Percentiles rank a stretch among this genome's conserved stretches.
phyloP scores from a whole-genome alignment of 306 rosid genomes.

The Pachyrhizus erosus region DNA sequence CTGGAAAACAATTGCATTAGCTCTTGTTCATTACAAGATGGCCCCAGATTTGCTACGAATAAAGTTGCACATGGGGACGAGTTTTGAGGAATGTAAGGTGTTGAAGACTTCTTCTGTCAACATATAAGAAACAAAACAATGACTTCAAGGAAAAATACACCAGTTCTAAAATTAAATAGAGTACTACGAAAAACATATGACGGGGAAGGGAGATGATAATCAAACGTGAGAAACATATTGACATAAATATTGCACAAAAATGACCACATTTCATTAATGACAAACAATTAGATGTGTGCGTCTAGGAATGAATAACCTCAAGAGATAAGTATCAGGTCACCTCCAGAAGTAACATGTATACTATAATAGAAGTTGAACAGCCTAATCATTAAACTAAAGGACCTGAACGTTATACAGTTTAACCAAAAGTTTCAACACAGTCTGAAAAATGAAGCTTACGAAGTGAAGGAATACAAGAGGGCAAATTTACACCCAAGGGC shows the following conservation, averaged over 20 bases:
- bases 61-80: conserved; percentile 81
- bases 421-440: background rate
- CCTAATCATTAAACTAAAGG: conserved; percentile 16
- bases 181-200: background rate
- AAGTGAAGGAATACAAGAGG: conserved; percentile 10
- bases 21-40: conserved; percentile 87
- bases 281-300: background rate
- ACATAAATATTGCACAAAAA: background rate
- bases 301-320: background rate
- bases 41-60: conserved; percentile 93
- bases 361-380: conserved; percentile 6
- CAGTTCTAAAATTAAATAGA: conserved; percentile 4
- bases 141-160: background rate
- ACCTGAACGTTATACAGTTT: background rate
- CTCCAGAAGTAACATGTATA: background rate
- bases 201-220: background rate
- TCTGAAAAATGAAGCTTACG: background rate
- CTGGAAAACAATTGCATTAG: conserved; percentile 83
- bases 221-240: conserved; percentile 25
- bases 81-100: conserved; percentile 58
- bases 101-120: conserved; percentile 54
- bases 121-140: background rate
- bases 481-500: conserved; percentile 25
- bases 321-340: background rate
- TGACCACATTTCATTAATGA: background rate